These are phyloP conservation scores for Rhodomyrtus psidioides DNA, from an alignment of 441 rosid genomes.

Conservation along the genomic window DNA sequence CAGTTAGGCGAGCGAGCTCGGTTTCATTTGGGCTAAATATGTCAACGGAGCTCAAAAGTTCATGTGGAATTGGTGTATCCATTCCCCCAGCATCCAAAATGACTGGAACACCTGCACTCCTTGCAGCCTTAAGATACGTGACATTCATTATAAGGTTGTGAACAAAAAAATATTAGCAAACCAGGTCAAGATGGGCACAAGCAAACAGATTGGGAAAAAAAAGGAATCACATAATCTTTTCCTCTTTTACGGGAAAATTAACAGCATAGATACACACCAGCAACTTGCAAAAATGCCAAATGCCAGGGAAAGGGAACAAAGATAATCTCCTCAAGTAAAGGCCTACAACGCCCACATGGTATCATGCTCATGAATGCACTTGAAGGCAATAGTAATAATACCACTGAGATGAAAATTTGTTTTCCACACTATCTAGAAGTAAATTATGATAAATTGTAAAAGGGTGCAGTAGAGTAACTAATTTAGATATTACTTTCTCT, in stretches of 20 bases:
- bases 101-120: constrained; percentile 65
- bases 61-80: constrained; percentile 65
- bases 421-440: background rate
- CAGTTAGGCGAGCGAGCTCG: constrained; percentile 72
- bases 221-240: background rate
- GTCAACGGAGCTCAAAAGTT: constrained; percentile 49
- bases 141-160: background rate
- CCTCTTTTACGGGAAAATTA: background rate
- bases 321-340: background rate
- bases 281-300: background rate
- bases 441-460: background rate
- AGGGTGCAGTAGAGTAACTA: background rate
- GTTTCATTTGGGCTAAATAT: constrained; percentile 88
- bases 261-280: background rate
- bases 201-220: background rate
- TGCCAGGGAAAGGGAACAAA: background rate
- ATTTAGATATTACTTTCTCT: background rate
- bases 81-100: constrained; percentile 95
- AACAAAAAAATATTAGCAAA: background rate
- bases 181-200: background rate
- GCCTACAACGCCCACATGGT: background rate
- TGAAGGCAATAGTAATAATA: background rate
- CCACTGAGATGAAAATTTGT: background rate
- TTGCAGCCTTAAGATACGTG: constrained; percentile 54
- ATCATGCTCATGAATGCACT: background rate